These are phyloP conservation scores for Saturnispora kantuleensis DNA, from an alignment of 805 yeast genomes.

Conservation along the genomic window DNA sequence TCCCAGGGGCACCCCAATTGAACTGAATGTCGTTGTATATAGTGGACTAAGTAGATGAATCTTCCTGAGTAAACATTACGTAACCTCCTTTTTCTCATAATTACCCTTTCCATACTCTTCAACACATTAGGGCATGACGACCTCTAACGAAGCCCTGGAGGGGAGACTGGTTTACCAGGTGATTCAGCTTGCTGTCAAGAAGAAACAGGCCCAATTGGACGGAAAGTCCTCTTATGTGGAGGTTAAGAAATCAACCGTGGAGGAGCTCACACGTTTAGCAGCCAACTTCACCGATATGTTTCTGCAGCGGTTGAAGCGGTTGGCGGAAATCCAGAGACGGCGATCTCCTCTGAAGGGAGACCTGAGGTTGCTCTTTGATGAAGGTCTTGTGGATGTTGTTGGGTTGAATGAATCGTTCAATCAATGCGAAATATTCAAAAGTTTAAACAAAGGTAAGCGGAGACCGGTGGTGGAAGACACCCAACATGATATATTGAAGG, in stretches of 20 bases:
- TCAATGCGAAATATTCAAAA: slow-evolving; percentile 25
- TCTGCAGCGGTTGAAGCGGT: slow-evolving; percentile 34
- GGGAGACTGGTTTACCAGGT: background rate
- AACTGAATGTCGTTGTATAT: background rate
- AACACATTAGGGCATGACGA: background rate
- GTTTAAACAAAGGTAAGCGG: slow-evolving; percentile 4
- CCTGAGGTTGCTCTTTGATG: slow-evolving; percentile 33
- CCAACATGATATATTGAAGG: background rate
- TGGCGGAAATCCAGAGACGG: slow-evolving; percentile 54
- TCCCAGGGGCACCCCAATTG: slow-evolving; percentile 57
- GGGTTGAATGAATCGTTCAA: slow-evolving; percentile 27
- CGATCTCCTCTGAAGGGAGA: slow-evolving; percentile 44
- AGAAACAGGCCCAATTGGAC: background rate
- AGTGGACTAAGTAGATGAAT: background rate
- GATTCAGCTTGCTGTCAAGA: background rate
- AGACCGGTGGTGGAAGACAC: background rate
- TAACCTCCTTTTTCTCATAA: background rate
- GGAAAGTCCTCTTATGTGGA: background rate
- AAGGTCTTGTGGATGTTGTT: slow-evolving; percentile 31
- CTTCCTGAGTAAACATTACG: background rate
- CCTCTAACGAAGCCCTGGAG: background rate
- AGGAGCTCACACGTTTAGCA: slow-evolving; percentile 29
- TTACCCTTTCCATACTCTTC: background rate
- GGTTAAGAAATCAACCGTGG: slow-evolving; percentile 26
- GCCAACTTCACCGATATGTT: slow-evolving; percentile 30